Evolutionary conservation across 2,329 filamentous ascomycete genomes (phyloP).

Genomic region (Fusarium sp.): DNA sequence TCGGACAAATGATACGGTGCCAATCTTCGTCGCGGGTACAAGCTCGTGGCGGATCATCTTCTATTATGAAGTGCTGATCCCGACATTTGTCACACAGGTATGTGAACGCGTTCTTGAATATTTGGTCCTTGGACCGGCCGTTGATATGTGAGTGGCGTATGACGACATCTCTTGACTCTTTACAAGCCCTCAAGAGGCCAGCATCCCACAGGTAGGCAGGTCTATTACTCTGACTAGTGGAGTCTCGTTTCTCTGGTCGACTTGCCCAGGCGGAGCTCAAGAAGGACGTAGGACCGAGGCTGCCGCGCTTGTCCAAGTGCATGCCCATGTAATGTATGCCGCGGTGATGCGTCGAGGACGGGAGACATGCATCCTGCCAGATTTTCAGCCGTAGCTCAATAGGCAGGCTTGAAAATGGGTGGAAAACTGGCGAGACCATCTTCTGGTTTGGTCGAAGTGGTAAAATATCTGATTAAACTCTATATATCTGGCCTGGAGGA

Average conservation of each 20-base stretch:
- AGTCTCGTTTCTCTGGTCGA: rapidly evolving
- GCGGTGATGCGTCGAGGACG: rapidly evolving
- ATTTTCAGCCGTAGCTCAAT: slow-evolving; percentile 1
- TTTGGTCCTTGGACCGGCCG: background rate
- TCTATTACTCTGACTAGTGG: rapidly evolving
- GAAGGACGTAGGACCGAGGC: no score
- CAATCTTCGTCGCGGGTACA: background rate
- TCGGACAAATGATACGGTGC: background rate
- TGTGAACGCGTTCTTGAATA: background rate
- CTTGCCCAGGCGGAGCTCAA: background rate
- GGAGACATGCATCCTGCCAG: background rate
- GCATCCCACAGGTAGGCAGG: slow-evolving; percentile 12
- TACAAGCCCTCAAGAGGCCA: slow-evolving; percentile 11
- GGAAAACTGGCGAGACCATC: background rate
- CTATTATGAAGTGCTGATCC: no score
- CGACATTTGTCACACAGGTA: no score
- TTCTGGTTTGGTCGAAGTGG: no score
- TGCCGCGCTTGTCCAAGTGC: no score
- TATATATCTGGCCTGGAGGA: no score
- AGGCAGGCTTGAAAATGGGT: background rate
- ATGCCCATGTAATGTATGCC: background rate
- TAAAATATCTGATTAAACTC: no score
- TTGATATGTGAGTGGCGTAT: background rate
- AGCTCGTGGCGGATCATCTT: no score
- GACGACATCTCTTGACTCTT: slow-evolving; percentile 6